Conservation (phyloP, 78 protist genomes). For the Monosiga brevicollis region DNA sequence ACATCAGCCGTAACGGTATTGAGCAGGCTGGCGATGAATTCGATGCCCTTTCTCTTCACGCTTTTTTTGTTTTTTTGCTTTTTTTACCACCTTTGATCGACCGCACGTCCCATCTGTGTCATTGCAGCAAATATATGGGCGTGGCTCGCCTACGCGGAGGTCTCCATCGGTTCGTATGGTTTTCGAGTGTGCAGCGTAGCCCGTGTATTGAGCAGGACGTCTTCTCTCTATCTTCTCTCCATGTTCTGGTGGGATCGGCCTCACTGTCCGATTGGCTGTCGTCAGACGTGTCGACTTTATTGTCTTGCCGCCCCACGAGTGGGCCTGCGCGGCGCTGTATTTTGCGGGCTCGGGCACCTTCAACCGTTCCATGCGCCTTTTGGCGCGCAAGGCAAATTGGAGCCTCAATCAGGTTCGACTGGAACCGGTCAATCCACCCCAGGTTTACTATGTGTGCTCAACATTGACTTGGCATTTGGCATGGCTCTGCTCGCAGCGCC, state of each 20-base stretch:
- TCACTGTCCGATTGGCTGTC: not conserved
- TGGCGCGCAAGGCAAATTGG: not conserved
- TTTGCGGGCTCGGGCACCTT: slow-evolving; percentile 6
- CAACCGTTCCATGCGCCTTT: slow-evolving; percentile 10
- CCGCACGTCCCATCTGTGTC: too few species aligned
- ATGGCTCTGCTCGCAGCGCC: too few species aligned
- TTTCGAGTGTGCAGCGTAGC: not conserved
- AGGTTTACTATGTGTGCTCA: too few species aligned
- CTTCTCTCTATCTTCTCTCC: not conserved
- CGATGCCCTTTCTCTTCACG: not conserved
- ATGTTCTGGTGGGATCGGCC: not conserved
- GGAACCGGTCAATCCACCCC: too few species aligned
- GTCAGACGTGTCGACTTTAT: slow-evolving; percentile 1
- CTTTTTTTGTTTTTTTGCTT: too few species aligned
- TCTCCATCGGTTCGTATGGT: not conserved
- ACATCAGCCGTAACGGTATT: not conserved
- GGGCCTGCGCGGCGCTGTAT: not conserved
- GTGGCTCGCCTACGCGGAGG: too few species aligned
- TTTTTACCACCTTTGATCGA: not conserved
- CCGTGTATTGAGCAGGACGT: not conserved
- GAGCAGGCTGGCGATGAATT: not conserved
- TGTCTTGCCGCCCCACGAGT: not conserved
- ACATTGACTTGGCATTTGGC: too few species aligned
- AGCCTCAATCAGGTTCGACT: not conserved
- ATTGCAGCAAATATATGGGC: too few species aligned